phyloP scores from a whole-genome alignment of 2,329 filamentous ascomycete species.

The Neonectria sp. region DNA sequence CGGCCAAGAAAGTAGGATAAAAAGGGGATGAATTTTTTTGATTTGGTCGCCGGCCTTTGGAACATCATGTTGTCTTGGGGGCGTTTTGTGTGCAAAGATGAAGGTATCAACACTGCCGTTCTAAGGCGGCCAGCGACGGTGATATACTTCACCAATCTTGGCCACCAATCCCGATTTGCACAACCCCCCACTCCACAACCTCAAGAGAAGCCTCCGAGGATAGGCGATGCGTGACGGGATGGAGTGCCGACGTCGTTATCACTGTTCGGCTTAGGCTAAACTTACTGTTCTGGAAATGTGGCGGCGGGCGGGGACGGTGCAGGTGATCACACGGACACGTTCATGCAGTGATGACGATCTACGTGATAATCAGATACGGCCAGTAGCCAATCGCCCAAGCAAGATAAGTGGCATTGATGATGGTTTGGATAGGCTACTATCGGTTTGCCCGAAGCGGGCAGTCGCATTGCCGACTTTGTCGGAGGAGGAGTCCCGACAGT shows the following conservation, averaged over 20 bases:
- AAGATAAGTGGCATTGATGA: conserved; percentile 5
- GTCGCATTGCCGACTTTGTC: conserved; percentile 16
- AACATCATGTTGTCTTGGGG: conserved; percentile 26
- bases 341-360: conserved; percentile 32
- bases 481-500: conserved; percentile 9
- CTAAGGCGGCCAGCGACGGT: background rate
- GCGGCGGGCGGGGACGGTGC: conserved; percentile 25
- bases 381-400: conserved; percentile 13
- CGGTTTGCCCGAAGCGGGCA: conserved; percentile 3
- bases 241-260: conserved; percentile 19
- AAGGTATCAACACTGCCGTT: background rate
- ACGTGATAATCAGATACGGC: conserved; percentile 11
- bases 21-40: conserved; percentile 4
- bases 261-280: conserved; percentile 14
- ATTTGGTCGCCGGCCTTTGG: background rate
- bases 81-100: background rate
- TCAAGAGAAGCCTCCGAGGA: conserved; percentile 10
- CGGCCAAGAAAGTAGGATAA: background rate
- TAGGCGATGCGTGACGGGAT: conserved; percentile 5
- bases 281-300: conserved; percentile 18
- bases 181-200: conserved; percentile 9
- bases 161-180: background rate
- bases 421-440: conserved; percentile 26
- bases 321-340: conserved; percentile 30
- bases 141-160: conserved; percentile 20